Evolutionary conservation across 352 stramenopile species (phyloP), one percentile per base, ranked within the genome.

Genomic region (Pythium graminicola): DNA sequence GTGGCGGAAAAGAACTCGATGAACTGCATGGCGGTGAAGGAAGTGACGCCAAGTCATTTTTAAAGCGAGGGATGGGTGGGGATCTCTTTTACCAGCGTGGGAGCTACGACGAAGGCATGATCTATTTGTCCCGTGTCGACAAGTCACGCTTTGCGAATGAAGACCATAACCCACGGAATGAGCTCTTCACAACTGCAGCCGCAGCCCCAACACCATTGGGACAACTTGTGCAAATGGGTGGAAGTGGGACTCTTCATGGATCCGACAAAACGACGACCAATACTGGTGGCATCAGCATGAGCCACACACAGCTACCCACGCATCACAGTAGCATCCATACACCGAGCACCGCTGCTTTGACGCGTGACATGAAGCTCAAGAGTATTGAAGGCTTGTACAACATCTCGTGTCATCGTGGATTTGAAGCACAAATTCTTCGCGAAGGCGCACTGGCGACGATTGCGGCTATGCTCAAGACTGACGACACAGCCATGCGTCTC

Each of bases 11-110:
- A 28, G 46, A 69, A 19, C 19, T 19, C 2, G 53, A 54, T 5
- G 13, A 58, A 16, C n/a, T 14, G 13, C 28, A 20, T 38, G 51
- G 55, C 13, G 53, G 38, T 9, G 32, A 26, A 19, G 22, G 17
- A 6, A 49, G 28, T 8, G 55, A 53, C 9, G 19, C 43, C 28
- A 64, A 59, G 31, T 57, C 54, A 11, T 54, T 69, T 17, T 32
- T 69, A 8, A 56, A 47, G 31, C 54, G 55, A 13, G 39, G 44
- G 50, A 81, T 79, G 41, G 73, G 73, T 32, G 82, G 80, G 4
- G 82, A 93, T 52, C 58, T 93, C 31, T 93, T 93, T 56, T 93
- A 91, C 58, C 78, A 86, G 57, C 74, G 81, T n/a, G 82, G 82
- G 0, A 73, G 85, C 35, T 93, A 91, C 55, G 73, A 91, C 53